Percentiles rank a stretch among this genome's conserved stretches.
Evolutionary conservation across 345 rosid genomes (phyloP).

Genomic region (Lepidium sativum): DNA sequence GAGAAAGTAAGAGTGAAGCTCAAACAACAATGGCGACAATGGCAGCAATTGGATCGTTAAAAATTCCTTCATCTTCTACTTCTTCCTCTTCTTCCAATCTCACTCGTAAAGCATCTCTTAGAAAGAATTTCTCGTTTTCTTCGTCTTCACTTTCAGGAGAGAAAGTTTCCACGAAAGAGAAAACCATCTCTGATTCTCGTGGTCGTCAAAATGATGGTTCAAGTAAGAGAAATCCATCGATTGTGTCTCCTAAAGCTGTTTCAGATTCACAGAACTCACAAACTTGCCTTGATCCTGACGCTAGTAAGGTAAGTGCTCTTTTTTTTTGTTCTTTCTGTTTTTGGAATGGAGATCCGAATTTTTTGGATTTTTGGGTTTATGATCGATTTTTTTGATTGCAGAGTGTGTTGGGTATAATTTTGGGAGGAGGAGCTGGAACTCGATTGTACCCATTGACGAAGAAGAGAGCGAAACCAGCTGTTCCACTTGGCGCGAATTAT

Average conservation of each 20-base stretch:
- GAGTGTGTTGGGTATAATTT: slow-evolving; percentile 92
- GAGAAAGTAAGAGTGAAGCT: not conserved
- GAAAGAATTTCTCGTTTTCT: slow-evolving; percentile 39
- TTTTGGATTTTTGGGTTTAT: not conserved
- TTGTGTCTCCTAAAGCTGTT: slow-evolving; percentile 75
- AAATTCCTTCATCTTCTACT: slow-evolving; percentile 24
- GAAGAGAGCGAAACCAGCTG: slow-evolving; percentile 98
- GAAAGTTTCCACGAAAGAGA: slow-evolving; percentile 26
- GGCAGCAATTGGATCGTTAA: slow-evolving; percentile 49
- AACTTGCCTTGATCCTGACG: slow-evolving; percentile 98
- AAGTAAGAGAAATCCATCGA: slow-evolving; percentile 27
- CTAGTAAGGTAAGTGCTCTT: slow-evolving; percentile 77
- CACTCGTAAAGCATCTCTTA: not conserved
- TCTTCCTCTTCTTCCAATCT: slow-evolving; percentile 17
- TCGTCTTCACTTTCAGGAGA: slow-evolving; percentile 57
- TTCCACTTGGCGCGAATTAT: slow-evolving; percentile 91
- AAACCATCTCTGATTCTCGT: not conserved
- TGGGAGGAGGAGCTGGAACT: slow-evolving; percentile 98
- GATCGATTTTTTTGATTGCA: slow-evolving; percentile 13
- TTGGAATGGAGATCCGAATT: not conserved
- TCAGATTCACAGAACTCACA: slow-evolving; percentile 87
- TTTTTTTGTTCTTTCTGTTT: not conserved
- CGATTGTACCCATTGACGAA: slow-evolving; percentile 84
- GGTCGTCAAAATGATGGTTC: not conserved
- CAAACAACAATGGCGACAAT: slow-evolving; percentile 41